Conservation (phyloP, 768 basidiomycete genomes). For the Rhodotorula graminis region DNA sequence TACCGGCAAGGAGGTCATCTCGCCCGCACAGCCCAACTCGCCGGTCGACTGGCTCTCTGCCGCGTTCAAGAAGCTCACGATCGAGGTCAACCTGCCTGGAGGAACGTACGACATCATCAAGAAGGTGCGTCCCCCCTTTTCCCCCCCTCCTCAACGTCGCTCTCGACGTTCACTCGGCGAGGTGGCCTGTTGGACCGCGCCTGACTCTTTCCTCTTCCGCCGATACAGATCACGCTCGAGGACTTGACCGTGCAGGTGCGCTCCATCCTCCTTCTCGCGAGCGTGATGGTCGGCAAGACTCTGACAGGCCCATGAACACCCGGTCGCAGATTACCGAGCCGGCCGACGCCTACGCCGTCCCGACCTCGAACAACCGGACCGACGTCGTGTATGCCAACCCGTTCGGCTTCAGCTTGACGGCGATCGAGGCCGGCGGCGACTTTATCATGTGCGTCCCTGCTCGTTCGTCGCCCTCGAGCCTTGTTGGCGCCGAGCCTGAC, state of each 20-base stretch:
- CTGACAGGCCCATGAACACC: too few species aligned
- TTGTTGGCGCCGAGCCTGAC: background rate
- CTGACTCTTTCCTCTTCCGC: background rate
- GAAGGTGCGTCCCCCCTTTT: background rate
- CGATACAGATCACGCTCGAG: conserved; percentile 52
- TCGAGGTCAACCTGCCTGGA: conserved; percentile 62
- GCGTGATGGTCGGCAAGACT: background rate
- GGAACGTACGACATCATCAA: conserved; percentile 54
- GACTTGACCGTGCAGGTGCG: conserved; percentile 54
- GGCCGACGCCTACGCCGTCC: conserved; percentile 54
- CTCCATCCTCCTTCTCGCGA: background rate
- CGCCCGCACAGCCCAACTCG: conserved; percentile 49
- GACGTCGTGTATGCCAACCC: conserved; percentile 58
- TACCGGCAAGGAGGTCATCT: conserved; percentile 60
- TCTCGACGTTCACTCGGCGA: too few species aligned
- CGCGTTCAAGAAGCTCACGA: conserved; percentile 64
- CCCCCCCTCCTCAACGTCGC: too few species aligned
- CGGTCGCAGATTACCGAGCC: conserved; percentile 51
- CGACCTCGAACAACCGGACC: conserved; percentile 25
- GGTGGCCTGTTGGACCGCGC: too few species aligned
- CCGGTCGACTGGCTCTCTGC: conserved; percentile 60
- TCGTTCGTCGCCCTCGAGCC: too few species aligned
- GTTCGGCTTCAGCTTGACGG: conserved; percentile 69
- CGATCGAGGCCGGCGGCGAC: conserved; percentile 56
- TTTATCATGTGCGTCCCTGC: conserved; percentile 52